Percentiles rank a stretch among this genome's conserved stretches.
phyloP scores from a whole-genome alignment of 2,329 filamentous ascomycete species.

The Sodiomyces alkalinus region DNA sequence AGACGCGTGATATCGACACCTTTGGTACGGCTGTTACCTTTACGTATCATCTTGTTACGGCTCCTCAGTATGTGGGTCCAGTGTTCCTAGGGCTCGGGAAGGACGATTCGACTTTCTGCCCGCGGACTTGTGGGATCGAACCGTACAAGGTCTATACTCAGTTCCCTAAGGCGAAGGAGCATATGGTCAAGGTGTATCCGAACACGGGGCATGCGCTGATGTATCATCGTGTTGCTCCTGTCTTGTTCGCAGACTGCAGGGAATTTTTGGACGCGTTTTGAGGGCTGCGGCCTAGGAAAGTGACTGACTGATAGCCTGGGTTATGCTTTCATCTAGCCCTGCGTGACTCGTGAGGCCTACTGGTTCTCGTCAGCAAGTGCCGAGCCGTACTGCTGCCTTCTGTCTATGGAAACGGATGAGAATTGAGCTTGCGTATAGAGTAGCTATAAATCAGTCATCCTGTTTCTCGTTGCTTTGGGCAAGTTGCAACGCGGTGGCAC shows the following conservation, averaged over 20 bases:
- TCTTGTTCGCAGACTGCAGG: slow-evolving; percentile 4
- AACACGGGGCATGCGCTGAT: slow-evolving; percentile 8
- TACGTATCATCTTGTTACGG: slow-evolving; percentile 8
- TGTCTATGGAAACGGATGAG: too few species aligned
- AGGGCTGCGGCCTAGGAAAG: too few species aligned
- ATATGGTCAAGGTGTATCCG: slow-evolving; percentile 6
- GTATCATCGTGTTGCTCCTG: slow-evolving; percentile 5
- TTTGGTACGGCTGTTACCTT: slow-evolving; percentile 9
- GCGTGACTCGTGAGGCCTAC: too few species aligned
- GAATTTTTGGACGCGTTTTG: slow-evolving; percentile 6
- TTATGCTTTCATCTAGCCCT: too few species aligned
- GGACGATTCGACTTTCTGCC: slow-evolving; percentile 9
- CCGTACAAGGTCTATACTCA: slow-evolving; percentile 6
- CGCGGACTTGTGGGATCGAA: slow-evolving; percentile 4
- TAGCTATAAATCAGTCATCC: too few species aligned
- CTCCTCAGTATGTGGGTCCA: slow-evolving; percentile 6
- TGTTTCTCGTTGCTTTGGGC: too few species aligned
- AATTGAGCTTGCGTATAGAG: too few species aligned
- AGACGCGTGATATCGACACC: slow-evolving; percentile 9
- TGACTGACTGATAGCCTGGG: too few species aligned
- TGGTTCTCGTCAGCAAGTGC: too few species aligned
- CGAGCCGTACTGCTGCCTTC: too few species aligned
- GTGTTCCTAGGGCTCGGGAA: slow-evolving; percentile 9
- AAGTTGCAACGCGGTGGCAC: too few species aligned
- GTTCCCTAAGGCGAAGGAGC: slow-evolving; percentile 4